Evolutionary conservation across 768 basidiomycete genomes (phyloP), one percentile per base, ranked within the genome.

Genomic region (Mycena metata): DNA sequence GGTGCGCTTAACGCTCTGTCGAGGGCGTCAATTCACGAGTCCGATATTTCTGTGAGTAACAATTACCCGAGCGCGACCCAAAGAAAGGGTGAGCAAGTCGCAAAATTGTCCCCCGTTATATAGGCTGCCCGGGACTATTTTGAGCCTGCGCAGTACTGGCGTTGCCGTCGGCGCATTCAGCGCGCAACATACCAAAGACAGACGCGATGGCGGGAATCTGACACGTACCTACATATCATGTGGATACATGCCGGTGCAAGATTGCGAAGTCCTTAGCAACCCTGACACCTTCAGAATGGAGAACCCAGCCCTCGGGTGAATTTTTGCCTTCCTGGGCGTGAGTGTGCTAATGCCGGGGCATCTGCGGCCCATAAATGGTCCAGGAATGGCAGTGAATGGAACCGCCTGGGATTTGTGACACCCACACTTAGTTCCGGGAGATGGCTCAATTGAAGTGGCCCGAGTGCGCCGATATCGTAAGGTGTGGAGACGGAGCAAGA

Each of bases 231-330:
- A 16, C 23, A 19, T 41, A 42, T 47, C 15, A 2, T 36, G 36
- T 60, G 33, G 6, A 60, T 47, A n/a, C 43, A n/a, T 35, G 43
- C 46, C 26, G 58, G 36, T 45, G 26, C 35, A 35, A 49, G 33
- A 49, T 47, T 23, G 11, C 58, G 19, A 6, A 49, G 35, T 36
- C 45, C 21, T 10, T 33, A 26, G 57, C 57, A 59, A 46, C 35
- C 46, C n/a, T 19, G 19, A 1, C 35, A 12, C 58, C 33, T 23
- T 60, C 58, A 7, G 46, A 49, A 45, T 60, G 58, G 58, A 35
- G 33, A 47, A 23, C 12, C 55, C 41, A 23, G 19, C 15, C 17
- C 15, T 42, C 55, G 41, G 55, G 55, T 16, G 23, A 42, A 24
- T 57, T 19, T 19, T 57, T 57, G 9, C 55, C 55, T 26, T 57